A percentile compares a stretch with the other conserved stretches of the same genome.
Evolutionary conservation across 1,284 basidiomycete species (phyloP).

Genomic region (Sanghuangporus baumii): DNA sequence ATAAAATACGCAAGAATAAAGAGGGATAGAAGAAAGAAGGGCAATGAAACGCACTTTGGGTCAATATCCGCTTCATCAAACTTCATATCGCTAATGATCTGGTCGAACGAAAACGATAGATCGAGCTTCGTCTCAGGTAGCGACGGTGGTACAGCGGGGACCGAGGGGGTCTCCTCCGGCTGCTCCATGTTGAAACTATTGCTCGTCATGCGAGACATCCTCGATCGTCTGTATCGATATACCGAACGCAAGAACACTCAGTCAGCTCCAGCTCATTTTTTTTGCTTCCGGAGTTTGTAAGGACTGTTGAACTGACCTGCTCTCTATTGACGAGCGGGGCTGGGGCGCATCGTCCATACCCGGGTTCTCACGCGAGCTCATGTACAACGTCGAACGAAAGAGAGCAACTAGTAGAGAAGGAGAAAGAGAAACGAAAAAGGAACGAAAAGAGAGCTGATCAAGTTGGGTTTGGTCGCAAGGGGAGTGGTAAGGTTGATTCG

Average conservation of each 20-base stretch:
- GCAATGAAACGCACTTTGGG: conserved; percentile 2
- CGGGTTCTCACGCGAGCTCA: neutral
- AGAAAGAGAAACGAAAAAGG: neutral
- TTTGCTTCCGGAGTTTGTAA: neutral
- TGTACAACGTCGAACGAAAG: neutral
- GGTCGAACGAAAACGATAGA: conserved; percentile 14
- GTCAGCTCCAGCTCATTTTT: neutral
- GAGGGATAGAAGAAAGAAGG: neutral
- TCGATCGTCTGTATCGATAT: conserved; percentile 7
- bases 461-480: neutral
- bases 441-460: neutral
- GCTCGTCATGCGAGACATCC: conserved; percentile 14
- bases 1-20: neutral
- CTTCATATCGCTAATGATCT: conserved; percentile 11
- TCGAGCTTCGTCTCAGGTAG: conserved; percentile 16
- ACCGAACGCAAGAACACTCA: neutral
- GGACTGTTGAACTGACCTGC: conserved; percentile 7
- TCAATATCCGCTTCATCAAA: conserved; percentile 8
- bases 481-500: neutral
- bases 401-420: neutral
- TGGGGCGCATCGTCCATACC: conserved; percentile 7
- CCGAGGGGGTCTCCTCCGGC: neutral
- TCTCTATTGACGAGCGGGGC: conserved; percentile 15
- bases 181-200: neutral
- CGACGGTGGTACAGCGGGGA: conserved; percentile 9